Base-by-base conservation (phyloP, 2,329 filamentous ascomycete species). In the Rugonectria rugulosa region DNA sequence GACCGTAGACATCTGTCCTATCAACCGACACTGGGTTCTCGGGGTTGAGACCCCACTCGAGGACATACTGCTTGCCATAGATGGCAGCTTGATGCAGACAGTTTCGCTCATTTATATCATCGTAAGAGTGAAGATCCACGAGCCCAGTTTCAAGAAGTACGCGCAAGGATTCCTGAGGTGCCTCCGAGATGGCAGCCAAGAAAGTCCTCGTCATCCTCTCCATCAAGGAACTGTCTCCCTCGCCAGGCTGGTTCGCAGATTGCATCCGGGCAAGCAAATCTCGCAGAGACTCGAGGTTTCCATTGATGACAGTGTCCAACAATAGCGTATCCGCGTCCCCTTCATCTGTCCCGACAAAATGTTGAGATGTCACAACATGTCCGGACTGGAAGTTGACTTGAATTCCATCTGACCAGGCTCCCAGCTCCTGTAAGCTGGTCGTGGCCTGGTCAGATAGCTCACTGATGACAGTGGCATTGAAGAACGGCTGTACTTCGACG, bases 51-150 rank as follows among this genome's bases (percentile, higher is more conserved):
- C 90, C 93, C 61, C 89, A 87, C 45, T 85, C 79, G 55, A 98
- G 79, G 24, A 97, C 90, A 64, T 90, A 88, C 9, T 84, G 77
- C 67, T 93, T 93, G 17, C 93, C 93, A 58, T 96, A 96, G 47
- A 98, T 97, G 1, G 93, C 89, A n/a, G 95, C 91, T 75, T 98
- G 95, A 67, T 99, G 95, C 41, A 99, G 81, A 69, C 93, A 97
- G 68, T 97, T 99, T 34, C 95, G 85, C 76, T 97, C 94, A 68
- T 98, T 99, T 73, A 99, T 98, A 68, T 97, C 93, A 71, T 99
- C 95, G 67, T 96, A 92, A 1, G 92, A 95, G 68, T 92, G 88
- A n/a, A 97, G 83, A 72, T 98, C 89, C 27, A 99, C 91, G 20
- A 95, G 77, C 1, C 86, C 86, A 3, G 93, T 97, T 43, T 90